phyloP scores from a whole-genome alignment of 345 rosid species.

The Durio zibethinus region DNA sequence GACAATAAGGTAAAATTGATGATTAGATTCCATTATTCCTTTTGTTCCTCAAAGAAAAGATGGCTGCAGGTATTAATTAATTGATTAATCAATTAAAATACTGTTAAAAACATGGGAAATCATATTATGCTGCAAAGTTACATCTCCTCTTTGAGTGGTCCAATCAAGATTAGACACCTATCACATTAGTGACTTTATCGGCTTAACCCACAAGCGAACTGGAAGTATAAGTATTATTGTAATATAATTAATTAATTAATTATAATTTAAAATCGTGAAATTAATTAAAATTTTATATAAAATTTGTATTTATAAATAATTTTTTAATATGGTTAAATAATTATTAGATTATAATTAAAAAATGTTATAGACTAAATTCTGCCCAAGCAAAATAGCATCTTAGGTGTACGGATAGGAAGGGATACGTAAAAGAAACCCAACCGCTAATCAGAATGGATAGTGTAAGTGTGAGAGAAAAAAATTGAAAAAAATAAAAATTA shows the following conservation, averaged over 20 bases:
- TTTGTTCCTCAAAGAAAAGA: slow-evolving; percentile 36
- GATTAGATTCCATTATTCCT: slow-evolving; percentile 63
- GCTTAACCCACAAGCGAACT: background rate
- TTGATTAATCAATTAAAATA: slow-evolving; percentile 7
- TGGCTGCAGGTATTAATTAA: slow-evolving; percentile 26
- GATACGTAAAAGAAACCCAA: no score
- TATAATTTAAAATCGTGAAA: no score
- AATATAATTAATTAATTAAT: no score
- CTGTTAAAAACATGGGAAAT: background rate
- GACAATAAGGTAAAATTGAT: slow-evolving; percentile 43
- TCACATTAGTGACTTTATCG: background rate
- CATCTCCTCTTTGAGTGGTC: slow-evolving; percentile 15
- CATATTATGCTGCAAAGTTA: background rate
- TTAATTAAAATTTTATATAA: no score
- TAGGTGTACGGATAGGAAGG: background rate
- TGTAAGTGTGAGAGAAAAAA: no score
- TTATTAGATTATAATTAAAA: no score
- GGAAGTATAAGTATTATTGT: no score
- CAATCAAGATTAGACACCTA: slow-evolving; percentile 19
- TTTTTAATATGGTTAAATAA: no score
- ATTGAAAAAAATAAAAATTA: no score
- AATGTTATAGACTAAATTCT: no score
- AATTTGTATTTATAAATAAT: no score
- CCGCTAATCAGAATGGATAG: no score
- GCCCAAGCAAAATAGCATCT: background rate